Base-by-base conservation (phyloP, 2,329 filamentous ascomycete genomes). In the Ceratocystis ficicola region DNA sequence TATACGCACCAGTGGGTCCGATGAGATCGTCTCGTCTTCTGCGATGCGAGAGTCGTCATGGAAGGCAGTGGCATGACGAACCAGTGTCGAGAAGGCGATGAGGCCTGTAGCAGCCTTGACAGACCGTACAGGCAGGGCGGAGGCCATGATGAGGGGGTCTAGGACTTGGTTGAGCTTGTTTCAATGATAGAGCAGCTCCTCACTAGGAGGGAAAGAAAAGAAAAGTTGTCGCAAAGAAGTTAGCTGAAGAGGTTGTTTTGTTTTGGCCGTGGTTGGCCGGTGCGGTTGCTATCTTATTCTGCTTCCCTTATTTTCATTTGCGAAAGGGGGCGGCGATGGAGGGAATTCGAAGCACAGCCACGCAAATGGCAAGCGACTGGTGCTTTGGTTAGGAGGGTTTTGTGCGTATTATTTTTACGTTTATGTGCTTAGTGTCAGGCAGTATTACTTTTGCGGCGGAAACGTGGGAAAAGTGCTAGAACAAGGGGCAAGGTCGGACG, bases 1-100 rank as follows among this genome's bases (percentile, higher is more conserved):
- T 52, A 25, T 25, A 44, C 48, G 50, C 46, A 65, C 63, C 44
- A 67, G 36, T 6, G 66, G 48, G 22, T 67, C 66, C 6, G 63
- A 65, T 10, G 66, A 67, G 3, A 64, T 62, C 8, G 66, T 67
- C 15, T 63, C 66, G 44, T 67, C 66, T 65, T 67, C 48, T 17
- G 41, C 22, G 36, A 67, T 67, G 17, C 66, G 63, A 12, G 66
- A 48, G 30, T 67, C 44, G 46, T 67, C 66, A 44, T 67, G 66
- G n/a, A 67, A 67, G n/a, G 66, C 66, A 46, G 30, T 6, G 1
- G 41, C 65, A 10, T 41, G 62, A n/a, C 17, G 20, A 46, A 48
- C 59, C 25, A 65, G 48, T 28, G 48, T 22, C 30, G 61, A 8
- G 15, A 65, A 22, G 7, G 50, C 60, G 70, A 36, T 70, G 69